These are phyloP conservation scores for Phaeodactylum tricornutum DNA, from an alignment of 108 stramenopile species.

Conservation along the genomic window DNA sequence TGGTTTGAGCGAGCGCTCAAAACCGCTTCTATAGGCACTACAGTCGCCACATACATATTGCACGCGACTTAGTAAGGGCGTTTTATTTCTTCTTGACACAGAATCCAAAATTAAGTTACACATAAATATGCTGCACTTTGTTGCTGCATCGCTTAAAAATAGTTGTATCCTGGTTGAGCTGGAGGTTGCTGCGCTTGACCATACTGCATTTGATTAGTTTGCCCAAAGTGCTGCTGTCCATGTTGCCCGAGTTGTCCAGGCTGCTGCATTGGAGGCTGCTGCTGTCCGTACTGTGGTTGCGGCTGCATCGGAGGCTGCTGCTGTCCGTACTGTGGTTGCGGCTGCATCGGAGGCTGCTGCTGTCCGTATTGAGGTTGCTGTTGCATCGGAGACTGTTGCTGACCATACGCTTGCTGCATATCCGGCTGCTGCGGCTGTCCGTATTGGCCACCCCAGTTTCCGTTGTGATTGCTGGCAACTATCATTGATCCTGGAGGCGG, in stretches of 20 bases:
- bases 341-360: constrained; percentile 13
- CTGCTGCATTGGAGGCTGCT: constrained; percentile 1
- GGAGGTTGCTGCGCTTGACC: constrained; percentile 1
- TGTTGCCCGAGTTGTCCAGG: constrained; percentile 15
- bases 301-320: constrained; percentile 4
- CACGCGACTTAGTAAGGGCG: too few species aligned
- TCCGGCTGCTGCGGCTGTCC: constrained; percentile 14
- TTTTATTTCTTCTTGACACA: too few species aligned
- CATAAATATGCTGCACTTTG: not conserved
- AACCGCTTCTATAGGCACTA: too few species aligned
- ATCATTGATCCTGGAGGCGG: constrained; percentile 46
- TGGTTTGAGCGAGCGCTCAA: constrained; percentile 35
- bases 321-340: constrained; percentile 21
- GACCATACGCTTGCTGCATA: constrained; percentile 14
- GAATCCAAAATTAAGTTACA: too few species aligned
- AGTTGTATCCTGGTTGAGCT: not conserved
- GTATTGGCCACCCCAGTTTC: constrained; percentile 53
- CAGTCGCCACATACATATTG: too few species aligned
- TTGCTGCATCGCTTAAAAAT: constrained; percentile 1
- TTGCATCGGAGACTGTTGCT: constrained; percentile 15
- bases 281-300: constrained; percentile 22
- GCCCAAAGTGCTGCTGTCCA: not conserved
- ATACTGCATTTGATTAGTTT: not conserved
- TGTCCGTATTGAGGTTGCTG: constrained; percentile 53
- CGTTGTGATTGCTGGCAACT: constrained; percentile 42